Evolutionary conservation across 345 rosid genomes (phyloP).

Genomic region (Toxicodendron radicans): DNA sequence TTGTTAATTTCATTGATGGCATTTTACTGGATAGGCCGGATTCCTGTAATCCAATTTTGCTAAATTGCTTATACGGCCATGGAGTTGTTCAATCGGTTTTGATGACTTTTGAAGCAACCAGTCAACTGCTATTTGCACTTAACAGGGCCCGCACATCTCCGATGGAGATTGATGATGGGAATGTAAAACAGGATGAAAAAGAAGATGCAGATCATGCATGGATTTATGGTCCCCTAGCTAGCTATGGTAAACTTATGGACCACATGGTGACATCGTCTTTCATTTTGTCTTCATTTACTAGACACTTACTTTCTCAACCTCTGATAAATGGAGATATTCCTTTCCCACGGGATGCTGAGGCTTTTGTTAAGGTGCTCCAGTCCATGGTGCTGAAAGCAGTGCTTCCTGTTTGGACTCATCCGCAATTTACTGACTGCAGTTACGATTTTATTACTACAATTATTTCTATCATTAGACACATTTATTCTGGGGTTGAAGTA

Average conservation of each 20-base stretch:
- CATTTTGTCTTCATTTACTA: conserved; percentile 84
- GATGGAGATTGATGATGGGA: conserved; percentile 85
- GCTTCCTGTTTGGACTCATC: conserved; percentile 90
- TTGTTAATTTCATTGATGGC: conserved; percentile 82
- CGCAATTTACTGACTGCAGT: conserved; percentile 80
- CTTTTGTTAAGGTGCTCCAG: conserved; percentile 88
- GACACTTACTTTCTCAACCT: conserved; percentile 80
- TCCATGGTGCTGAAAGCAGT: conserved; percentile 89
- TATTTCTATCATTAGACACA: conserved; percentile 80
- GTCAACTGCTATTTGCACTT: conserved; percentile 73
- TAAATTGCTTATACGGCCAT: conserved; percentile 77
- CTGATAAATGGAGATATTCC: conserved; percentile 58
- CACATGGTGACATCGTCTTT: conserved; percentile 89
- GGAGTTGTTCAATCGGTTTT: conserved; percentile 81
- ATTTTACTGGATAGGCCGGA: conserved; percentile 85
- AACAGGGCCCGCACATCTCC: conserved; percentile 75
- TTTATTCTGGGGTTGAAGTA: conserved; percentile 92
- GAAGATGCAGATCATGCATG: conserved; percentile 72
- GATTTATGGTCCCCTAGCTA: conserved; percentile 91
- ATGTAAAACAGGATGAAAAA: conserved; percentile 61
- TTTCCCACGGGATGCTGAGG: conserved; percentile 84
- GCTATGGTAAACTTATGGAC: conserved; percentile 92
- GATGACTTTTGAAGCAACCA: conserved; percentile 95
- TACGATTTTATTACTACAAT: conserved; percentile 69
- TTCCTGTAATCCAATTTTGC: conserved; percentile 80